phyloP scores from a whole-genome alignment of 78 protist species.

The Cavenderia fasciculata region DNA sequence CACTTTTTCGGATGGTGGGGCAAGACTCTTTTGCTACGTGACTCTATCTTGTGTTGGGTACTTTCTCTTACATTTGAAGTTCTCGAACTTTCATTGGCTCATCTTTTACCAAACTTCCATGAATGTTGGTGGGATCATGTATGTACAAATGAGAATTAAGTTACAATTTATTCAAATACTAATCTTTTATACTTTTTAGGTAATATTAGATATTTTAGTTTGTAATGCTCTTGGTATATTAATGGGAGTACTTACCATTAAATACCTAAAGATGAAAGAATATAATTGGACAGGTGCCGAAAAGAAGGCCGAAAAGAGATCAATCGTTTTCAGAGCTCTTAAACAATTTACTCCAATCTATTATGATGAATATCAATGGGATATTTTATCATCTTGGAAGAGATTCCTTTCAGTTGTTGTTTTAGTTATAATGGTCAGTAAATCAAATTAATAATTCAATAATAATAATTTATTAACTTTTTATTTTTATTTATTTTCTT shows the following conservation, averaged over 20 bases:
- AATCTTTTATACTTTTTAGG: slow-evolving; percentile 14
- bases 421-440: slow-evolving; percentile 4
- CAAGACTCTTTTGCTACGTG: slow-evolving; percentile 87
- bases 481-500: not conserved
- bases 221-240: slow-evolving; percentile 88
- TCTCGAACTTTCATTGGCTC: slow-evolving; percentile 86
- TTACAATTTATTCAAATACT: not conserved
- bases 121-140: slow-evolving; percentile 97
- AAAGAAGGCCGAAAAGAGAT: slow-evolving; percentile 37
- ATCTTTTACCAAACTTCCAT: slow-evolving; percentile 88
- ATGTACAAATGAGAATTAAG: not conserved
- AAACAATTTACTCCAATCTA: slow-evolving; percentile 80
- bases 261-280: slow-evolving; percentile 75
- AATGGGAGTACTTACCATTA: slow-evolving; percentile 59
- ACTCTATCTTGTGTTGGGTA: slow-evolving; percentile 46
- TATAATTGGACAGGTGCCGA: slow-evolving; percentile 54
- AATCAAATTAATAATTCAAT: not conserved
- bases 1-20: slow-evolving; percentile 91
- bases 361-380: slow-evolving; percentile 81
- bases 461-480: not conserved
- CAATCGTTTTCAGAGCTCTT: slow-evolving; percentile 39
- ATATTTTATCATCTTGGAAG: slow-evolving; percentile 44
- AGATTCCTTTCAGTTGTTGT: slow-evolving; percentile 60
- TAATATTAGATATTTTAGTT: slow-evolving; percentile 82
- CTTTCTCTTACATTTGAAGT: slow-evolving; percentile 86